Conservation (phyloP, 2,329 filamentous ascomycete species). For the Penicillium sp. region DNA sequence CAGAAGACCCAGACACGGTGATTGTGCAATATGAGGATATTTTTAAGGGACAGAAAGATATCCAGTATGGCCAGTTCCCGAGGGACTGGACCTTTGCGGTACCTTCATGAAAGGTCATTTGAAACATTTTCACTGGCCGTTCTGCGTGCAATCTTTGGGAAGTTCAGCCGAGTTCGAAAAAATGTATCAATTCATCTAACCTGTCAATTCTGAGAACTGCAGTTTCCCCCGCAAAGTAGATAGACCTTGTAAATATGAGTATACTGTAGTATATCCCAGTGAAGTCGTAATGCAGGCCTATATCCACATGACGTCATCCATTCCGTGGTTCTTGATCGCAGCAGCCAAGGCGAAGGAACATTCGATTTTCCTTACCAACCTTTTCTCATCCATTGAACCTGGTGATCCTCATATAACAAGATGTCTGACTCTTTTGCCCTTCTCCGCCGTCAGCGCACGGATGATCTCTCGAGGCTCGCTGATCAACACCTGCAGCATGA, state of each 20-base stretch:
- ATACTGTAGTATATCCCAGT: no score
- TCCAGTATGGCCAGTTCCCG: conserved; percentile 31
- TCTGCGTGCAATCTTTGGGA: no score
- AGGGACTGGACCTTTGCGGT: conserved; percentile 35
- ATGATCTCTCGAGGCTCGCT: conserved; percentile 60
- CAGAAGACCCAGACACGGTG: conserved; percentile 30
- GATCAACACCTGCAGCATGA: conserved; percentile 64
- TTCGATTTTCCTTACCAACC: no score
- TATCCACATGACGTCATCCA: background rate
- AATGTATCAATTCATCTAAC: no score
- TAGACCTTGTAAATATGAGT: no score
- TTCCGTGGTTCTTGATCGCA: no score
- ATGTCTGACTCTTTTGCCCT: conserved; percentile 53
- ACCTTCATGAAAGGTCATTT: background rate
- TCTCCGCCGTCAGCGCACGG: conserved; percentile 50
- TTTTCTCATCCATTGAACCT: background rate
- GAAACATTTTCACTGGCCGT: background rate
- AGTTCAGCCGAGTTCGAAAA: no score
- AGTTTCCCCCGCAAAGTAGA: no score
- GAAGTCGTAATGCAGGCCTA: no score
- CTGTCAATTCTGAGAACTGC: background rate
- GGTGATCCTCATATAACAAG: background rate
- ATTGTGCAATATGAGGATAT: conserved; percentile 38
- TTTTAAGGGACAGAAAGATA: conserved; percentile 29
- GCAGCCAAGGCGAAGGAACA: no score